Conservation (phyloP, 2,329 filamentous ascomycete genomes). For the Thelonectria blattea region DNA sequence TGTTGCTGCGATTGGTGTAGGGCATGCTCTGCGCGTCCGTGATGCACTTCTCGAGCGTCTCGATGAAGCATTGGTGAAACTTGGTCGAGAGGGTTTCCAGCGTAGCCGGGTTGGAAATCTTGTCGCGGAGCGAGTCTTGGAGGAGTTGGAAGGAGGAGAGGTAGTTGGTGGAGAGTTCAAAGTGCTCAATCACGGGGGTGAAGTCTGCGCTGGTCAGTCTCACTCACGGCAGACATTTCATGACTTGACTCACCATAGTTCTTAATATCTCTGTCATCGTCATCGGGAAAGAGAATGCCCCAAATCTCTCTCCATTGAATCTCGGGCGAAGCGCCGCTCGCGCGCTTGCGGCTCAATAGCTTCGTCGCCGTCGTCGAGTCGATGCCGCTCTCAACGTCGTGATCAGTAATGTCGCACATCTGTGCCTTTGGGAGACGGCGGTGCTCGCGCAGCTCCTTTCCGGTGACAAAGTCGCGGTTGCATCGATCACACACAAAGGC, state of each 20-base stretch:
- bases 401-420: slow-evolving; percentile 50
- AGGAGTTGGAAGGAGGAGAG: slow-evolving; percentile 43
- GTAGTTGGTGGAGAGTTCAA: slow-evolving; percentile 46
- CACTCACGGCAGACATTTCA: accelerated
- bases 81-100: slow-evolving; percentile 48
- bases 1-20: slow-evolving; percentile 50
- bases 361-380: slow-evolving; percentile 49
- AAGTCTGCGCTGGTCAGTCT: slow-evolving; percentile 40
- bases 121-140: slow-evolving; percentile 43
- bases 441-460: slow-evolving; percentile 49
- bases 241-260: slow-evolving; percentile 36
- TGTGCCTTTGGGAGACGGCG: slow-evolving; percentile 48
- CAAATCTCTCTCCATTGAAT: slow-evolving; percentile 51
- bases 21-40: slow-evolving; percentile 45
- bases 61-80: slow-evolving; percentile 50
- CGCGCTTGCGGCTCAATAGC: slow-evolving; percentile 47
- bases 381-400: slow-evolving; percentile 49
- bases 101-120: slow-evolving; percentile 46
- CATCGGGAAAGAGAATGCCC: slow-evolving; percentile 51
- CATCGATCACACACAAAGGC: slow-evolving; percentile 50
- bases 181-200: slow-evolving; percentile 50
- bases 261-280: slow-evolving; percentile 43
- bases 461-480: slow-evolving; percentile 46
- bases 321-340: slow-evolving; percentile 45
- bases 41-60: slow-evolving; percentile 47